phyloP scores from a whole-genome alignment of 768 basidiomycete species.

The Lactarius hengduanensis region DNA sequence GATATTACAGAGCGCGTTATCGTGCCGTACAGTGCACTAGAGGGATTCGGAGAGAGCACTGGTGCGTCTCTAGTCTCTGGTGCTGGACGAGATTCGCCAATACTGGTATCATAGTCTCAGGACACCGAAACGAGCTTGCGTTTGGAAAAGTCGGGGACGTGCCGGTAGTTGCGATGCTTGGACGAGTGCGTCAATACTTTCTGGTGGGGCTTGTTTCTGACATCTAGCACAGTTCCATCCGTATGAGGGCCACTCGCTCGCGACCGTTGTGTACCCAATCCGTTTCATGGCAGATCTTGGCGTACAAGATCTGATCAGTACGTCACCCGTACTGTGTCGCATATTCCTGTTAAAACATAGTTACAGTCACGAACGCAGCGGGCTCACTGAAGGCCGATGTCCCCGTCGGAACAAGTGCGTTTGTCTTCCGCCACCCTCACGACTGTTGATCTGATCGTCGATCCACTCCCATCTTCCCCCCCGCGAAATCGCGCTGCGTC shows the following conservation, averaged over 20 bases:
- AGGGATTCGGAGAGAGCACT: conserved; percentile 75
- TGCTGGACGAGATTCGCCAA: not conserved
- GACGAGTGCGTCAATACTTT: conserved; percentile 52
- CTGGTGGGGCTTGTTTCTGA: not conserved
- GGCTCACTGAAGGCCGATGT: conserved; percentile 74
- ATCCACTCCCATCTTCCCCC: not conserved
- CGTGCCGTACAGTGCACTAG: conserved; percentile 64
- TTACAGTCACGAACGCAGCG: conserved; percentile 77
- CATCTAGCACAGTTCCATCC: conserved; percentile 61
- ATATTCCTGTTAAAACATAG: not conserved
- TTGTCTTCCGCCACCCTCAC: conserved; percentile 4
- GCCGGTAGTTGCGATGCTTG: conserved; percentile 88
- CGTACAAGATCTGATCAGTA: conserved; percentile 72
- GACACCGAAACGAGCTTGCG: conserved; percentile 76
- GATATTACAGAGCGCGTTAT: conserved; percentile 54
- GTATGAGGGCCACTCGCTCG: conserved; percentile 78
- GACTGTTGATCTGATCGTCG: not conserved
- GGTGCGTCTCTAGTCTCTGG: conserved; percentile 43
- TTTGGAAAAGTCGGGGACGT: conserved; percentile 77
- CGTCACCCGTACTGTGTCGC: conserved; percentile 33
- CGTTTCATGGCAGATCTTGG: conserved; percentile 78
- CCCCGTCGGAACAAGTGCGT: conserved; percentile 74
- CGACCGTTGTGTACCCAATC: conserved; percentile 74
- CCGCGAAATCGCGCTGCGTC: conserved; percentile 2
- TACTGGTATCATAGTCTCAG: conserved; percentile 52